Percentiles rank a stretch among this genome's conserved stretches.
phyloP scores from a whole-genome alignment of 148 eudicot species.

The Persicaria tinctoria region DNA sequence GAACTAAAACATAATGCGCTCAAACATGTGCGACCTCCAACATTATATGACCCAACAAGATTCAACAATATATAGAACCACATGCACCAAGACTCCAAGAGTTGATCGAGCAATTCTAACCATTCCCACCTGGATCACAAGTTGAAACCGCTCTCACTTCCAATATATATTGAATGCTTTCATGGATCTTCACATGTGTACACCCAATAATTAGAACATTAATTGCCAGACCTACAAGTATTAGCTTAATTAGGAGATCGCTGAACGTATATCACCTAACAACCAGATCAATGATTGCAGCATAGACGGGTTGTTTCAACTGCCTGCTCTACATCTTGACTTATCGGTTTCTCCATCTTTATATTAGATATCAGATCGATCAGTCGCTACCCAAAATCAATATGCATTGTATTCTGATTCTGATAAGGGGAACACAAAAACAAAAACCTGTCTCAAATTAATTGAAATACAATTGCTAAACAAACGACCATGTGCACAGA shows the following conservation, averaged over 20 bases:
- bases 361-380: not conserved
- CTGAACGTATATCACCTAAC: not conserved
- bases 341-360: not conserved
- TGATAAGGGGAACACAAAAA: not conserved
- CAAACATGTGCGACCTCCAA: too few species aligned
- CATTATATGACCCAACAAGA: too few species aligned
- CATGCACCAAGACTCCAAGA: too few species aligned
- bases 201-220: too few species aligned
- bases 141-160: too few species aligned
- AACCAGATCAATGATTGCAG: not conserved
- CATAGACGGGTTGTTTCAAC: slow-evolving; percentile 6
- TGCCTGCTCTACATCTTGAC: not conserved
- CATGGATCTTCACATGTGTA: too few species aligned
- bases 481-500: not conserved
- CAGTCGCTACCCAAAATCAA: not conserved
- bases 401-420: not conserved
- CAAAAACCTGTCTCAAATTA: not conserved
- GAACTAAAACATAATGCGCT: too few species aligned
- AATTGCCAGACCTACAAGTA: too few species aligned
- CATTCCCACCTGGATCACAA: too few species aligned
- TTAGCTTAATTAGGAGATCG: not conserved
- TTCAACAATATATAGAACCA: too few species aligned
- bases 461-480: not conserved
- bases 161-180: too few species aligned
- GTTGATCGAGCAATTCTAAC: too few species aligned